Conservation (phyloP, 1,284 basidiomycete genomes). For the Quambalaria eucalypti region DNA sequence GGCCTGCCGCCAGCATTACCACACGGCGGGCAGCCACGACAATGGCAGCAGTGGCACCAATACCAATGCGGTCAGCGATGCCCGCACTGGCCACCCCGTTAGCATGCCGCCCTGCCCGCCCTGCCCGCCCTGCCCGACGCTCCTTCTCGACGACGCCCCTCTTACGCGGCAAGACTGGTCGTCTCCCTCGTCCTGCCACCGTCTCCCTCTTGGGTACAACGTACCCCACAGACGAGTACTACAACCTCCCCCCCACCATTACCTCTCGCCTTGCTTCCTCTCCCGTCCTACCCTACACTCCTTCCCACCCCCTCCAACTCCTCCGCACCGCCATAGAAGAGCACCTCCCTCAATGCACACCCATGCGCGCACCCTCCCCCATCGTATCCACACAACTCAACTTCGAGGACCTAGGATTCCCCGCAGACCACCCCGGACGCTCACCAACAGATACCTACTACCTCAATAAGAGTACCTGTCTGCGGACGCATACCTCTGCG, state of each 20-base stretch:
- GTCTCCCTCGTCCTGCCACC: not conserved
- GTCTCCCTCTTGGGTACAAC: conserved; percentile 3
- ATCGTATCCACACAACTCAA: conserved; percentile 84
- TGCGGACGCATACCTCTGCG: conserved; percentile 92
- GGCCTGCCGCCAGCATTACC: no score
- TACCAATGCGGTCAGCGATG: no score
- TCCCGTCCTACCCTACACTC: conserved; percentile 60
- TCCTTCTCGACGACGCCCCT: no score
- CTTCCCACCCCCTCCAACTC: conserved; percentile 74
- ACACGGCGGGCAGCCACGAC: no score
- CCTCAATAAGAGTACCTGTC: conserved; percentile 77
- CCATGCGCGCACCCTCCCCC: conserved; percentile 63
- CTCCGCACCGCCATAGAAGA: conserved; percentile 75
- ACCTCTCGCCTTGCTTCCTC: conserved; percentile 63
- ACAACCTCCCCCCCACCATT: conserved; percentile 79
- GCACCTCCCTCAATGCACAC: conserved; percentile 55
- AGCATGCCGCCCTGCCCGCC: no score
- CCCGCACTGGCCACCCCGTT: no score
- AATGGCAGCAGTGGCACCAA: no score
- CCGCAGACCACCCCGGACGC: conserved; percentile 84
- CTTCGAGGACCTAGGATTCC: conserved; percentile 94
- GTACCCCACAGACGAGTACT: conserved; percentile 66
- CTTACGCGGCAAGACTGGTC: no score
- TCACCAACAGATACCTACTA: conserved; percentile 89
- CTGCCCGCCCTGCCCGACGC: no score